phyloP scores from a whole-genome alignment of 129 eudicot genomes.

The Rutidosis leptorrhynchoides region DNA sequence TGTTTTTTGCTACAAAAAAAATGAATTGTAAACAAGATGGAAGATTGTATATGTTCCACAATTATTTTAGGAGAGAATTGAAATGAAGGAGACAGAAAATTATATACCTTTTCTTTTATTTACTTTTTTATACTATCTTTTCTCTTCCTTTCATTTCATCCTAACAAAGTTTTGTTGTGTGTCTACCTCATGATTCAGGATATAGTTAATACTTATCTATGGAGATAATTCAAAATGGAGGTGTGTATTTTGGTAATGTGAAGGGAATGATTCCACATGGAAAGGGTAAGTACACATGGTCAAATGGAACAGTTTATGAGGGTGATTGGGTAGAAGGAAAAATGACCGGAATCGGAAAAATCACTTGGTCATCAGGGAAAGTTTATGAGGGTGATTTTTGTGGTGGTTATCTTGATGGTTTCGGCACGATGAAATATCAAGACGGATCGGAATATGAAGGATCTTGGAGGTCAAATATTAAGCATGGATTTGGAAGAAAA shows the following conservation, averaged over 20 bases:
- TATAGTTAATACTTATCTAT: conserved; percentile 11
- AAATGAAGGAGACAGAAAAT: no score
- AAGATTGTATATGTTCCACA: no score
- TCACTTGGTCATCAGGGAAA: conserved; percentile 57
- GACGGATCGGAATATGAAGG: conserved; percentile 66
- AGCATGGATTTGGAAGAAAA: conserved; percentile 78
- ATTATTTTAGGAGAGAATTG: no score
- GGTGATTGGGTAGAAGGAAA: conserved; percentile 89
- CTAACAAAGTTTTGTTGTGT: neutral
- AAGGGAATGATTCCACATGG: conserved; percentile 66
- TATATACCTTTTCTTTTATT: no score
- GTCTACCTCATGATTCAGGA: conserved; percentile 26
- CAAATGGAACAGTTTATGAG: conserved; percentile 63
- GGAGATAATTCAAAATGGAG: conserved; percentile 54
- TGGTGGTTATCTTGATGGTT: conserved; percentile 74
- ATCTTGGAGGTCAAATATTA: conserved; percentile 63
- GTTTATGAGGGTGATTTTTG: conserved; percentile 74
- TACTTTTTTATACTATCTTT: no score
- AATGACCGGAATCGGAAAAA: conserved; percentile 68
- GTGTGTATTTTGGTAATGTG: conserved; percentile 54
- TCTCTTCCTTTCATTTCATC: no score
- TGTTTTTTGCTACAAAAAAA: no score
- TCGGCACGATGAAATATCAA: conserved; percentile 47
- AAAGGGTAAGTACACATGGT: conserved; percentile 70
- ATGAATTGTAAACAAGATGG: no score